A percentile compares a stretch with the other conserved stretches of the same genome.
These are phyloP conservation scores for Atractiella rhizophila DNA, from an alignment of 768 basidiomycete species.

Conservation along the genomic window DNA sequence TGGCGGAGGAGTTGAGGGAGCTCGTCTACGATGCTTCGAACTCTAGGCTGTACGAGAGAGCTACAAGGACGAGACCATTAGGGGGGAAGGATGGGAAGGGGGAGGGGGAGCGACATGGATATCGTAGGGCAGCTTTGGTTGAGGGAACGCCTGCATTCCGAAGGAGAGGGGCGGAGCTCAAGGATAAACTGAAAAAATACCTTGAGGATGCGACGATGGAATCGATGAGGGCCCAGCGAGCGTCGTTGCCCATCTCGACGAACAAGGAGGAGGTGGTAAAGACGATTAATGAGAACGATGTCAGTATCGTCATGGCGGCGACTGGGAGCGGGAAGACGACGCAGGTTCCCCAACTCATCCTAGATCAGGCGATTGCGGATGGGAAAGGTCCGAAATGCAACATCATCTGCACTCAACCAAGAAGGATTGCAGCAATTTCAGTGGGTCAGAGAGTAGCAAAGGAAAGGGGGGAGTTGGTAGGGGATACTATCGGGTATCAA, in stretches of 20 bases:
- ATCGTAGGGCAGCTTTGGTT: neutral
- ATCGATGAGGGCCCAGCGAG: constrained; percentile 41
- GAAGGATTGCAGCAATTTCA: constrained; percentile 69
- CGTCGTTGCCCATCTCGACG: constrained; percentile 47
- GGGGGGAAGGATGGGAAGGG: constrained; percentile 3
- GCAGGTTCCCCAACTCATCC: constrained; percentile 71
- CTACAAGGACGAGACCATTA: neutral
- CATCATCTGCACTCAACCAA: constrained; percentile 76
- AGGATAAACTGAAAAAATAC: constrained; percentile 34
- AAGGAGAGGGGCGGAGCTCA: constrained; percentile 36
- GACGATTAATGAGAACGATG: constrained; percentile 49
- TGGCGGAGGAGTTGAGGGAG: constrained; percentile 47
- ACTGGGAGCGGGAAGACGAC: constrained; percentile 89
- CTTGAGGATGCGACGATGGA: constrained; percentile 34
- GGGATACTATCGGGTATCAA: constrained; percentile 59
- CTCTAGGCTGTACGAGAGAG: constrained; percentile 9
- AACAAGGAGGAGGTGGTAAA: constrained; percentile 39
- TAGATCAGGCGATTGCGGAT: constrained; percentile 52
- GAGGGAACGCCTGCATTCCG: constrained; percentile 17
- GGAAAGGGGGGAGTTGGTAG: constrained; percentile 51
- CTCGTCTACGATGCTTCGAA: constrained; percentile 20
- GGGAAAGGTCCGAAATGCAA: constrained; percentile 69
- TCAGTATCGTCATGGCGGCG: constrained; percentile 67
- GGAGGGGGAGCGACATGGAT: constrained; percentile 3
- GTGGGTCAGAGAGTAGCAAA: constrained; percentile 74